Conservation (phyloP, 169 alveolate genomes). For the Plasmodium inui region DNA sequence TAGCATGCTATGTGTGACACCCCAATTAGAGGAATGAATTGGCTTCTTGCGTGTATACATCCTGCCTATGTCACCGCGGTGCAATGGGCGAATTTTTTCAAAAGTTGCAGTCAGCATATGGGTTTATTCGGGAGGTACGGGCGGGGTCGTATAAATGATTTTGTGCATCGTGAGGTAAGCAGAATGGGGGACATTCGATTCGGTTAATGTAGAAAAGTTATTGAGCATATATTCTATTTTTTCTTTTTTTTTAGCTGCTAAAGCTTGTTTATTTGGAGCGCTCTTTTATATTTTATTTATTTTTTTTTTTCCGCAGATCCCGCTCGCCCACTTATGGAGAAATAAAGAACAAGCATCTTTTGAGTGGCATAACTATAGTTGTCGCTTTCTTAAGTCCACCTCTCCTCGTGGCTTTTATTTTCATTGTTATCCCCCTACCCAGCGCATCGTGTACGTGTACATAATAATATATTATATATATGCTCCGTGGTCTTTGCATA, state of each 20-base stretch:
- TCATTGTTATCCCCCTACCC: neutral
- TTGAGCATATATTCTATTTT: neutral
- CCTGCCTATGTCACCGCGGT: neutral
- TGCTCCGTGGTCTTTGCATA: neutral
- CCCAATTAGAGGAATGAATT: neutral
- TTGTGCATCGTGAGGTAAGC: neutral
- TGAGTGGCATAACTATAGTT: neutral
- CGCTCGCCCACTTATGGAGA: neutral
- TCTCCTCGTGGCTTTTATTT: neutral
- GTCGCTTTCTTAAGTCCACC: neutral
- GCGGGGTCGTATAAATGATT: neutral
- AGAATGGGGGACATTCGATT: neutral
- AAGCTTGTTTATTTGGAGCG: neutral
- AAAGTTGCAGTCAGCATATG: neutral
- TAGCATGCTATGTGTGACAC: neutral
- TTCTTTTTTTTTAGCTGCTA: neutral
- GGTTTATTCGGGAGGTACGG: neutral
- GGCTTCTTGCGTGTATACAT: neutral
- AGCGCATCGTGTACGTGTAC: neutral
- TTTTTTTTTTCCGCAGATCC: neutral
- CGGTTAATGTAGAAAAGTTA: neutral
- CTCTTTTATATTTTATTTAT: neutral
- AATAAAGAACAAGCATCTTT: neutral
- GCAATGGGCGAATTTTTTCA: neutral
- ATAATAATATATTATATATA: neutral